Conservation (phyloP, 345 rosid species). For the Laguncularia racemosa region DNA sequence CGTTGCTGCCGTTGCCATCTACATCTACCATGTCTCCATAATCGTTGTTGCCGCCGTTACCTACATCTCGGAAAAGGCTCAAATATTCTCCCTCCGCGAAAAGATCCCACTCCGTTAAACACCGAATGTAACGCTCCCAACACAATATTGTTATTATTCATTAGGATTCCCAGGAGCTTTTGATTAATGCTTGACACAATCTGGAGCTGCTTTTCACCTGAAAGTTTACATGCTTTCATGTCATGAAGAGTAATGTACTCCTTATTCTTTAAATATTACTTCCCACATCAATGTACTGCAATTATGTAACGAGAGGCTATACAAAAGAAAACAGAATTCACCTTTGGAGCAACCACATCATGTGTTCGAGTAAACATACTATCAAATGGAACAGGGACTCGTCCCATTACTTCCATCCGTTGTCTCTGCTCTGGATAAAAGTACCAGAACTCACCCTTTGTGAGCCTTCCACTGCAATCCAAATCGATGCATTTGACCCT, state of each 20-base stretch:
- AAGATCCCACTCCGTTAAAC: slow-evolving; percentile 31
- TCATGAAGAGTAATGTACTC: slow-evolving; percentile 16
- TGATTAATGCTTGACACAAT: background rate
- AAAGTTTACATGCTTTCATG: slow-evolving; percentile 26
- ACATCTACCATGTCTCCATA: slow-evolving; percentile 1
- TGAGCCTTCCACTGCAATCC: slow-evolving; percentile 27
- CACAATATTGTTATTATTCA: background rate
- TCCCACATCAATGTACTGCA: no score
- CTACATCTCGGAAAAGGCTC: slow-evolving; percentile 19
- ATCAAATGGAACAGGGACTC: slow-evolving; percentile 23
- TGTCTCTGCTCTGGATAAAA: slow-evolving; percentile 30
- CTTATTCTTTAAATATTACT: slow-evolving; percentile 14
- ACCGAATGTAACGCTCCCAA: slow-evolving; percentile 16
- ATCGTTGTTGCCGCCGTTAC: slow-evolving; percentile 19
- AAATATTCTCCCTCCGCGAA: slow-evolving; percentile 30
- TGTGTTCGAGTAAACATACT: slow-evolving; percentile 26
- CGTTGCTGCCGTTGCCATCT: slow-evolving; percentile 23
- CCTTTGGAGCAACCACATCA: slow-evolving; percentile 32
- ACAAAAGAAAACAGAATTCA: slow-evolving; percentile 1
- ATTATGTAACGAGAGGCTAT: no score
- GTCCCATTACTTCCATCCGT: slow-evolving; percentile 31
- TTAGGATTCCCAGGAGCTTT: background rate
- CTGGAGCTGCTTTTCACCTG: slow-evolving; percentile 13
- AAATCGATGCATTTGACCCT: slow-evolving; percentile 33
- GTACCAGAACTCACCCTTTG: slow-evolving; percentile 24